Evolutionary conservation across 2,329 filamentous ascomycete genomes (phyloP).

Genomic region (Xylariaceae sp.): DNA sequence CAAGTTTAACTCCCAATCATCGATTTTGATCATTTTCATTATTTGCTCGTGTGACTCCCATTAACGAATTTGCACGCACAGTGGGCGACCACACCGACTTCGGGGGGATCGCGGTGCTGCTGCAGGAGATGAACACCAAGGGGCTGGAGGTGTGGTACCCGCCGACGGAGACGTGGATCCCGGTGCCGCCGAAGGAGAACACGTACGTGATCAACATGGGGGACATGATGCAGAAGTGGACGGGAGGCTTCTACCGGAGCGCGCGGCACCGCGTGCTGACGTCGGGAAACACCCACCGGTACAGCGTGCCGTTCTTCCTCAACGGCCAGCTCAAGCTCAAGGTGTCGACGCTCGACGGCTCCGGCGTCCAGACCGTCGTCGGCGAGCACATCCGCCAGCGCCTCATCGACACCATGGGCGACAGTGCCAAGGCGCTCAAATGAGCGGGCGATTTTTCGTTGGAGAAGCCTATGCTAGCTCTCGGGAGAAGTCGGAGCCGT

Average conservation of each 20-base stretch:
- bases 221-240: constrained; percentile 39
- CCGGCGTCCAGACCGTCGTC: constrained; percentile 18
- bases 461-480: no score
- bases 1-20: no score
- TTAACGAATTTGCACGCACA: neutral
- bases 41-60: no score
- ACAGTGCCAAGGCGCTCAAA: constrained; percentile 7
- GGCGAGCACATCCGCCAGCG: constrained; percentile 16
- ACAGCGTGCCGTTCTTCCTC: constrained; percentile 32
- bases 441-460: no score
- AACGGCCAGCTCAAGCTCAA: constrained; percentile 25
- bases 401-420: constrained; percentile 18
- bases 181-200: constrained; percentile 34
- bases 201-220: constrained; percentile 42
- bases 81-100: constrained; percentile 36
- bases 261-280: constrained; percentile 34
- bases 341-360: constrained; percentile 15
- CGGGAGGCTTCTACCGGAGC: constrained; percentile 32
- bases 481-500: neutral
- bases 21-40: no score
- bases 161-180: constrained; percentile 28
- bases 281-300: constrained; percentile 24
- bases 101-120: constrained; percentile 33
- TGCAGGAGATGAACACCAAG: constrained; percentile 33
- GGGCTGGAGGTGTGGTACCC: constrained; percentile 34